Conservation (phyloP, 306 rosid genomes). For the Alnus glutinosa region DNA sequence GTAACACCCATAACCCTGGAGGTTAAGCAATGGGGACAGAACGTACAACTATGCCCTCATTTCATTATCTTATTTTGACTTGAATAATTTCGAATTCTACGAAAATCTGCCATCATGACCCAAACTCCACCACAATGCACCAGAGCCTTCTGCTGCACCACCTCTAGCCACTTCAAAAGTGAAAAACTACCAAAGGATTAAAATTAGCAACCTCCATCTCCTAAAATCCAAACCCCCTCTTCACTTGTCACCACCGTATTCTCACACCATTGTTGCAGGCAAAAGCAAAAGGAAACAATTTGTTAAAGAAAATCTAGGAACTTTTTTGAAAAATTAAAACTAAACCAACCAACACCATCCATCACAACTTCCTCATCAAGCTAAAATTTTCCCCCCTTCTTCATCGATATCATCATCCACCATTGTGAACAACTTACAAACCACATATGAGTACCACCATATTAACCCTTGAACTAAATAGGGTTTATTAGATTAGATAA, state of each 20-base stretch:
- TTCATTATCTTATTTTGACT: not conserved
- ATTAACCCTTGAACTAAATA: too few species aligned
- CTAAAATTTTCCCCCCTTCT: not conserved
- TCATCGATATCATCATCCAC: too few species aligned
- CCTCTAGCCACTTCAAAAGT: not conserved
- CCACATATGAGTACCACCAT: not conserved
- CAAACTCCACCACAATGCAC: not conserved
- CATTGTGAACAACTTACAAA: not conserved
- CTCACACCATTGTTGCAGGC: not conserved
- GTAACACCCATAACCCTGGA: not conserved
- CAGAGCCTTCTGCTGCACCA: not conserved
- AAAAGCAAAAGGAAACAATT: not conserved
- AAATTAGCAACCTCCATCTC: not conserved
- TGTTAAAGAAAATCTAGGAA: not conserved
- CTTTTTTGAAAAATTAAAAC: not conserved
- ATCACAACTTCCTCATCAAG: not conserved
- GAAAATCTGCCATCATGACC: not conserved
- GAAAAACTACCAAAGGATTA: not conserved
- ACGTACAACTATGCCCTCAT: not conserved
- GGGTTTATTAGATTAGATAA: not conserved
- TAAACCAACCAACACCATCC: not conserved
- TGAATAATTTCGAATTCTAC: not conserved
- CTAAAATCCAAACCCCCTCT: not conserved
- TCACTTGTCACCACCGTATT: not conserved
- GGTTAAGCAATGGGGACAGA: not conserved